Evolutionary conservation across 75 land plant genomes (phyloP), one percentile per base, ranked within the genome.

Genomic region (Pinus albicaulis): DNA sequence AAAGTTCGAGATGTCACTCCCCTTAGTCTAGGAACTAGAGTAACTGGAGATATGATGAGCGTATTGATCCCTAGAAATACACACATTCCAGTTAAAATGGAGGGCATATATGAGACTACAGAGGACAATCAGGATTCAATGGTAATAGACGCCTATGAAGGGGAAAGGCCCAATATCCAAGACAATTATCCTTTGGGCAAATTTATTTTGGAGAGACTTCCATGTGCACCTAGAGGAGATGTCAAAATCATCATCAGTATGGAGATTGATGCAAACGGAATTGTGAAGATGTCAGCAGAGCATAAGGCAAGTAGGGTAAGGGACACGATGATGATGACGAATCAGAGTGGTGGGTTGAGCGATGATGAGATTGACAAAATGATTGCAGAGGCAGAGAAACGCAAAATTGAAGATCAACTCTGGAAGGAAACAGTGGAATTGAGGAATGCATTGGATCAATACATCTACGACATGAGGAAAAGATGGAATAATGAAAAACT

Each of bases 31-130:
- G 84, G 84, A 3, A 13, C 75, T 38, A 73, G 71, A 48, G 58
- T 75, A 4, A 76, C 0, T 4, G 82, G 82, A 7, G 84, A 77
- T 72, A 70, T 75, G 0, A 83, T 83, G 84, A 60, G 59, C 15
- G 83, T 80, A 7, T 59, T 83, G 55, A 70, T 83, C 7, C 84
- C 84, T 23, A 73, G 77, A 70, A 83, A 83, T 58, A 80, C 84
- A 16, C 64, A 77, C 28, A 83, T 83, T 41, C 84, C 84, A 0
- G 80, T 83, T 28, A 80, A 75, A 74, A 81, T 57, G 80, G 82
- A 76, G 72, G 41, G 38, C 38, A 3, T 3, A 3, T 36, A 36
- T 0, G 5, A 1, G 1, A 36, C 38, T 36, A 1, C 26, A 5
- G 13, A 53, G 14, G 83, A 79, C 59, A 82, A 80, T 34, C 76